These are phyloP conservation scores for Taxawa tesnikishii DNA, from an alignment of 2,329 filamentous ascomycete genomes.

Conservation along the genomic window DNA sequence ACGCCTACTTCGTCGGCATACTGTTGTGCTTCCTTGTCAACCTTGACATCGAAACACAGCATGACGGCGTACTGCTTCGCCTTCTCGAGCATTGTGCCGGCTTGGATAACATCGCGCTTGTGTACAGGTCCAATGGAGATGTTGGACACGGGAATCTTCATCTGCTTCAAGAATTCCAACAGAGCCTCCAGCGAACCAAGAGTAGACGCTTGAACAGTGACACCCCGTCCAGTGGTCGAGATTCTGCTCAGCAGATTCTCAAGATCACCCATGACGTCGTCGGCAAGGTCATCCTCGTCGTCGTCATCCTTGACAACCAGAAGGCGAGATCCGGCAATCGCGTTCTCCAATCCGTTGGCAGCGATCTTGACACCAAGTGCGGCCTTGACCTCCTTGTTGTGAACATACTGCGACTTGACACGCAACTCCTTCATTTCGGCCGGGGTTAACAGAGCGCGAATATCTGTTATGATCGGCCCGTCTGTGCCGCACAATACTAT, in stretches of 20 bases:
- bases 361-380: constrained; percentile 98
- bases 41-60: constrained; percentile 99
- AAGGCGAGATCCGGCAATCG: constrained; percentile 89
- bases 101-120: constrained; percentile 95
- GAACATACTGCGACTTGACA: constrained; percentile 90
- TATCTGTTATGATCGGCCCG: constrained; percentile 87
- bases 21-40: constrained; percentile 85
- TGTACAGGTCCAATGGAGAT: constrained; percentile 96
- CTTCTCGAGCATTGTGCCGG: constrained; percentile 91
- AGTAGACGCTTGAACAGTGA: constrained; percentile 93
- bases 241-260: constrained; percentile 84
- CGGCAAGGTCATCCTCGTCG: constrained; percentile 81
- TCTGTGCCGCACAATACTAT: constrained; percentile 96
- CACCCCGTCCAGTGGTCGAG: constrained; percentile 83
- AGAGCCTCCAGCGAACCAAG: constrained; percentile 92
- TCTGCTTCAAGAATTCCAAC: constrained; percentile 87
- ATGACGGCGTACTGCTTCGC: constrained; percentile 92
- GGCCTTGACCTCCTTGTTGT: constrained; percentile 99
- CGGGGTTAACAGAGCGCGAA: constrained; percentile 85
- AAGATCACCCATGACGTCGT: constrained; percentile 92
- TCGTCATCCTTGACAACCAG: constrained; percentile 91
- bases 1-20: constrained; percentile 92
- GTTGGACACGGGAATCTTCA: constrained; percentile 95
- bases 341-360: constrained; percentile 86
- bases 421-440: constrained; percentile 87